Evolutionary conservation across 495 filamentous ascomycete genomes (phyloP).

Genomic region (Penicillium desertorum): DNA sequence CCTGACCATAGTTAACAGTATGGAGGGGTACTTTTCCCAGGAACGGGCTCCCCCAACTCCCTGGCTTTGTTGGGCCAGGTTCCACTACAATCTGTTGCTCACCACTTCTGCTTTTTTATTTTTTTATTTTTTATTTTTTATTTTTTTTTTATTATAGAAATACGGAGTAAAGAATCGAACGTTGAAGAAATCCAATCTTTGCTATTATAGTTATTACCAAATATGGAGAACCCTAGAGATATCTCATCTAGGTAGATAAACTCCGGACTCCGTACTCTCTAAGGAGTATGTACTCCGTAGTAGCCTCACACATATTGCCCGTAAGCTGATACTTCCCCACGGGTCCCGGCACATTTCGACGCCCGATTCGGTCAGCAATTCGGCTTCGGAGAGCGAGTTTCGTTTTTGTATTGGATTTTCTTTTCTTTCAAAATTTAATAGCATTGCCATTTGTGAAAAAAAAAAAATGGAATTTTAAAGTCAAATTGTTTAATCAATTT

Average conservation of each 20-base stretch:
- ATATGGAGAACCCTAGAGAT: no score
- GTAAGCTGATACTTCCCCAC: background rate
- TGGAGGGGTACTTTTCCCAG: slow-evolving; percentile 18
- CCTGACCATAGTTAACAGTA: slow-evolving; percentile 14
- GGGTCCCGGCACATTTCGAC: background rate
- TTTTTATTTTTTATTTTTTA: background rate
- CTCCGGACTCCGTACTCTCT: no score
- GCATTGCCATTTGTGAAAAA: no score
- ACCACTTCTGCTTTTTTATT: slow-evolving; percentile 10
- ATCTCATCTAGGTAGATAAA: background rate
- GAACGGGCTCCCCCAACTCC: slow-evolving; percentile 21
- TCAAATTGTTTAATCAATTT: no score
- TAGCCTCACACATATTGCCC: background rate
- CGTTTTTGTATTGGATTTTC: background rate
- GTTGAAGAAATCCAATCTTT: background rate
- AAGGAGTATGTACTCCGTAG: background rate
- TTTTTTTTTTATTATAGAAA: background rate
- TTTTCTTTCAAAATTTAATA: background rate
- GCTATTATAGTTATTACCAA: background rate
- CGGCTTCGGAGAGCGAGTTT: no score
- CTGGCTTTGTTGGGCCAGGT: slow-evolving; percentile 30
- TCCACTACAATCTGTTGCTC: slow-evolving; percentile 20
- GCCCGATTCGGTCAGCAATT: background rate
- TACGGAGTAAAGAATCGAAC: background rate
- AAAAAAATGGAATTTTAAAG: no score